Conservation (phyloP, 306 rosid species). For the Cotoneaster glaucophyllus region DNA sequence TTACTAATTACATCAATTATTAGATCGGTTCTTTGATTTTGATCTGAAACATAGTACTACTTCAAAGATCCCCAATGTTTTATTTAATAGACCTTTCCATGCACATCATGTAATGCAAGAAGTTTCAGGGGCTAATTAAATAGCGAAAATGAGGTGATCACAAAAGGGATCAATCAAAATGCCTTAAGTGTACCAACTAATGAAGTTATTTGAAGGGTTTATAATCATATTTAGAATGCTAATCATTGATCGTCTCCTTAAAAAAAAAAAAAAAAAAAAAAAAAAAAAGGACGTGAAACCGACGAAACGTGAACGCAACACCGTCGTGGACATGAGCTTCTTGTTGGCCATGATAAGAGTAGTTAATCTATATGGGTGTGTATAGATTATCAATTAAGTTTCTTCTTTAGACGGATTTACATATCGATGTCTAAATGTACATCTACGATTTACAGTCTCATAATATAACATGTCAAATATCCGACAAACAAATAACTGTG, state of each 20-base stretch:
- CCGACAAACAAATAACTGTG: too few relatives aligned
- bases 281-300: background rate
- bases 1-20: background rate
- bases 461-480: background rate
- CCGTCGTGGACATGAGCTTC: slow-evolving; percentile 24
- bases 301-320: slow-evolving; percentile 21
- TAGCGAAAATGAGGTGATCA: background rate
- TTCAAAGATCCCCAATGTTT: background rate
- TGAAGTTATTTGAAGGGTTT: background rate
- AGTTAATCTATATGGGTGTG: too few relatives aligned
- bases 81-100: background rate
- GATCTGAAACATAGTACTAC: background rate
- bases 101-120: background rate
- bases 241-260: background rate
- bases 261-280: background rate
- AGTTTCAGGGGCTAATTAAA: background rate
- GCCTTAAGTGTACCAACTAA: background rate
- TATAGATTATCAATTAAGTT: too few relatives aligned
- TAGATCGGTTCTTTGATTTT: background rate
- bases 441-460: rapidly evolving
- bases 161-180: background rate
- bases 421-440: too few relatives aligned
- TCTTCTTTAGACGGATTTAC: too few relatives aligned
- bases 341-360: slow-evolving; percentile 22
- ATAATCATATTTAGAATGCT: background rate